Evolutionary conservation across 2,329 filamentous ascomycete genomes (phyloP).

Genomic region (Alternaria burnsii): DNA sequence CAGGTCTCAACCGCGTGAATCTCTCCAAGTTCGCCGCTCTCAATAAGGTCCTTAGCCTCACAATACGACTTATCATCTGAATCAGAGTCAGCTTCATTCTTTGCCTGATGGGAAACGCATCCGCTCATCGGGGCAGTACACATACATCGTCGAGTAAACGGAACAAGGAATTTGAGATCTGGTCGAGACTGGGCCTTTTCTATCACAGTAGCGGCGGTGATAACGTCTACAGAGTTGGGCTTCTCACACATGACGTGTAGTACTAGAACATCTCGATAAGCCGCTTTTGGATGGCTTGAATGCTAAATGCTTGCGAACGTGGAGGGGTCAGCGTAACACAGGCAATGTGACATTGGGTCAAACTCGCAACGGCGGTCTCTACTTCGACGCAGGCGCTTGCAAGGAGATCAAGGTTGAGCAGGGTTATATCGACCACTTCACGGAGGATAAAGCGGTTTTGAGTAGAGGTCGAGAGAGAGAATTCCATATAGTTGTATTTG

Average conservation of each 20-base stretch:
- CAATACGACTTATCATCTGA: constrained; percentile 9
- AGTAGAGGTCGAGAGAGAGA: constrained; percentile 64
- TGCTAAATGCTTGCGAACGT: constrained; percentile 14
- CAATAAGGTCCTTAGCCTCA: constrained; percentile 7
- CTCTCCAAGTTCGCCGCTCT: constrained; percentile 7
- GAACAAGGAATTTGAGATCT: constrained; percentile 13
- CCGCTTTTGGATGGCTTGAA: constrained; percentile 14
- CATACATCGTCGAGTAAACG: not conserved
- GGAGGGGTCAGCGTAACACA: constrained; percentile 18
- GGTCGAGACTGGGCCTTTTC: constrained; percentile 4
- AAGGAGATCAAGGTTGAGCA: constrained; percentile 67
- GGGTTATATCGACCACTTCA: constrained; percentile 60
- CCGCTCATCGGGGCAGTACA: not conserved
- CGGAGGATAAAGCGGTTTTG: constrained; percentile 52
- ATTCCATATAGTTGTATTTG: constrained; percentile 67
- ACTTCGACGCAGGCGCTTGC: constrained; percentile 72
- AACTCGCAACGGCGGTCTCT: constrained; percentile 65
- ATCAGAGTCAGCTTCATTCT: not conserved
- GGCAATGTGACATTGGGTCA: constrained; percentile 15
- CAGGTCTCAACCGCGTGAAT: constrained; percentile 13
- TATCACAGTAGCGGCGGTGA: constrained; percentile 5
- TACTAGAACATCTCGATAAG: constrained; percentile 15
- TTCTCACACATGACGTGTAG: constrained; percentile 19
- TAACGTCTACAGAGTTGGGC: constrained; percentile 14
- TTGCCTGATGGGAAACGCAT: not conserved